Evolutionary conservation across 2,329 filamentous ascomycete species (phyloP), one percentile per base, ranked within the genome.

Genomic region (Aspergillus piperis): DNA sequence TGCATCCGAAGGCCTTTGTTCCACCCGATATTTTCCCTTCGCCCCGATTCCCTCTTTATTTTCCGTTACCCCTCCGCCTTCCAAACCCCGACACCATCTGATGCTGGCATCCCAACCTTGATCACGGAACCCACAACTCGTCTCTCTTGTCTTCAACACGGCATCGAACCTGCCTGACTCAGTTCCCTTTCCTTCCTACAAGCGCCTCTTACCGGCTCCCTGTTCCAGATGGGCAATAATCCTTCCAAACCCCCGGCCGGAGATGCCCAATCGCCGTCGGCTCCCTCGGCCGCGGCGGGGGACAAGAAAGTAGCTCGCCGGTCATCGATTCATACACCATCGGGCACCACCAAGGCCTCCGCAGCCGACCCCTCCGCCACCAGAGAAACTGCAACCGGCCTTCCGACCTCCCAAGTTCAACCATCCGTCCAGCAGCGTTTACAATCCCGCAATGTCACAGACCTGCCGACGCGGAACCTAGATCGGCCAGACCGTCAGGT

Each of bases 221-320:
- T 70, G 67, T 70, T 70, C 66, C 71, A 70, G 64, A 82, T 82
- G 80, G 80, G 80, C 66, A 81, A 81, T 71, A 78, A 76, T 71
- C 77, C 78, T 69, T 81, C 78, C 64, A 81, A 81, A 68, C 68
- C 73, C 62, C 73, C 75, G 56, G 66, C 68, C 59, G 70, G 70
- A 64, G 71, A 74, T 58, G 66, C 63, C 56, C 68, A 70, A 59
- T 61, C 71, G 27, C 59, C 58, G 61, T 65, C 66, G 61, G 70
- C 66, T 57, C 66, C 70, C 61, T 58, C 71, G 32, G 58, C 63
- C 60, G 66, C 66, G 70, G 38, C 68, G 25, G 62, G 65, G 60
- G 77, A 80, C 47, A 75, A 70, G 58, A 78, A 72, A 60, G 73
- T 80, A 21, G 69, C 73, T 65, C 73, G 77, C 48, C 72, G 77